phyloP scores from a whole-genome alignment of 495 filamentous ascomycete species.

The Cairneyella variabilis region DNA sequence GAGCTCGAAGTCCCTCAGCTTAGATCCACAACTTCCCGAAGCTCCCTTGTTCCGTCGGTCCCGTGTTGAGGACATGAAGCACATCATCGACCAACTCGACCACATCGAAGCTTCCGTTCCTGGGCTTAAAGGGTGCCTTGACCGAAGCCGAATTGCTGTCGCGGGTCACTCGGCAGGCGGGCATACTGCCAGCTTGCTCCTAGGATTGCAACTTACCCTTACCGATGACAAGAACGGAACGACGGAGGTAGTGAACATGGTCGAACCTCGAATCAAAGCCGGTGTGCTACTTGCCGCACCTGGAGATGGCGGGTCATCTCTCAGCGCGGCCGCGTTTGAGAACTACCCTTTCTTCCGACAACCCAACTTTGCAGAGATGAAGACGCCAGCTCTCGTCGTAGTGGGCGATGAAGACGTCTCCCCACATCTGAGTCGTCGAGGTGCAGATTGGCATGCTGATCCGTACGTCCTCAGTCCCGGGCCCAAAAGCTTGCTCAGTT shows the following conservation, averaged over 20 bases:
- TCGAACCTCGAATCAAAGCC: slow-evolving; percentile 35
- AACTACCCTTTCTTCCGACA: slow-evolving; percentile 29
- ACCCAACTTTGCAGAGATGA: slow-evolving; percentile 34
- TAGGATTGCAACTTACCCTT: slow-evolving; percentile 35
- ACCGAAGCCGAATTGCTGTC: slow-evolving; percentile 33
- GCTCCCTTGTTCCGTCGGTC: slow-evolving; percentile 30
- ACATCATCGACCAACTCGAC: slow-evolving; percentile 36
- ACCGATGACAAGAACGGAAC: slow-evolving; percentile 27
- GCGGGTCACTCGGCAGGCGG: slow-evolving; percentile 41
- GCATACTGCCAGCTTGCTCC: slow-evolving; percentile 31
- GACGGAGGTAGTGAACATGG: background rate
- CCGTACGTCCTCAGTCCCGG: slow-evolving; percentile 33
- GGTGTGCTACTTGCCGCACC: slow-evolving; percentile 31
- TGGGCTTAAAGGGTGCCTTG: slow-evolving; percentile 31
- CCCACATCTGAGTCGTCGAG: slow-evolving; percentile 33
- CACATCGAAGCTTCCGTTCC: slow-evolving; percentile 33
- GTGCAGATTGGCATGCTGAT: slow-evolving; percentile 39
- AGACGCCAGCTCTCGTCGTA: slow-evolving; percentile 34
- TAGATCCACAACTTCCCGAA: slow-evolving; percentile 10
- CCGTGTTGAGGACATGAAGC: slow-evolving; percentile 33
- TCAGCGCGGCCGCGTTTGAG: background rate
- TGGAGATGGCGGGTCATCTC: slow-evolving; percentile 24
- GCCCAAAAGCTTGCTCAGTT: slow-evolving; percentile 33
- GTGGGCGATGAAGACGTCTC: slow-evolving; percentile 35
- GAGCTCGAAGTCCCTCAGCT: slow-evolving; percentile 31